phyloP scores from a whole-genome alignment of 768 basidiomycete species.

The Trametes punicea region DNA sequence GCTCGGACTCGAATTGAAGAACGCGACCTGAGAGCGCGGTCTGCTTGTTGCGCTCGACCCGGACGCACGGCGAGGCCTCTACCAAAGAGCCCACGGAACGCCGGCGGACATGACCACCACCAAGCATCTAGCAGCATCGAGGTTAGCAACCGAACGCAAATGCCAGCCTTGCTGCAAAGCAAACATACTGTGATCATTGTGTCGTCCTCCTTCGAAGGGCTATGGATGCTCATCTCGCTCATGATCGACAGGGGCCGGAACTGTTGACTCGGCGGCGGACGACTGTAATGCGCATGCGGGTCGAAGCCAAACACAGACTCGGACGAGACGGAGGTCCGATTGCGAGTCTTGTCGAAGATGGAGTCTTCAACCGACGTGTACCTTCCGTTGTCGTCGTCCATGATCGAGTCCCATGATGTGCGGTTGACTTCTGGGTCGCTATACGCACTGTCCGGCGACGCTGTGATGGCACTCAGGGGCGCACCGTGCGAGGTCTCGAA shows the following conservation, averaged over 20 bases:
- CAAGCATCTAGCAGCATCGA: conserved; percentile 62
- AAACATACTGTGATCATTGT: conserved; percentile 73
- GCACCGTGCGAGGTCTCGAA: conserved; percentile 59
- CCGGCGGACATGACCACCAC: conserved; percentile 71
- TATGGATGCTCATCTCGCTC: conserved; percentile 47
- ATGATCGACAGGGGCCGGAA: conserved; percentile 66
- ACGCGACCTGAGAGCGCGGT: conserved; percentile 35
- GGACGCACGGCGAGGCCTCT: conserved; percentile 67
- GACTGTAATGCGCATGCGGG: conserved; percentile 32
- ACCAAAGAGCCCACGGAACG: conserved; percentile 63
- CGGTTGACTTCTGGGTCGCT: conserved; percentile 32
- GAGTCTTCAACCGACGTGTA: conserved; percentile 30
- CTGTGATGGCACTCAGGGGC: conserved; percentile 61
- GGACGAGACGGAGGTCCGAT: conserved; percentile 47
- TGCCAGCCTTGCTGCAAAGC: neutral
- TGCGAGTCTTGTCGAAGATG: conserved; percentile 52
- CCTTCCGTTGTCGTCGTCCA: conserved; percentile 45
- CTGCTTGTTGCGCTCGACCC: conserved; percentile 62
- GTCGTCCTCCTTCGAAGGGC: conserved; percentile 64
- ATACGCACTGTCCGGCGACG: conserved; percentile 54
- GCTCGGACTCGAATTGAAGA: conserved; percentile 27
- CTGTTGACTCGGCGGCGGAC: conserved; percentile 44
- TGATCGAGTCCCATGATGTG: conserved; percentile 61
- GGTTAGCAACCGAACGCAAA: conserved; percentile 11
- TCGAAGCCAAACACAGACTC: conserved; percentile 64